These are phyloP conservation scores for Candida mesenterica DNA, from an alignment of 1,139 yeast species.

Conservation along the genomic window DNA sequence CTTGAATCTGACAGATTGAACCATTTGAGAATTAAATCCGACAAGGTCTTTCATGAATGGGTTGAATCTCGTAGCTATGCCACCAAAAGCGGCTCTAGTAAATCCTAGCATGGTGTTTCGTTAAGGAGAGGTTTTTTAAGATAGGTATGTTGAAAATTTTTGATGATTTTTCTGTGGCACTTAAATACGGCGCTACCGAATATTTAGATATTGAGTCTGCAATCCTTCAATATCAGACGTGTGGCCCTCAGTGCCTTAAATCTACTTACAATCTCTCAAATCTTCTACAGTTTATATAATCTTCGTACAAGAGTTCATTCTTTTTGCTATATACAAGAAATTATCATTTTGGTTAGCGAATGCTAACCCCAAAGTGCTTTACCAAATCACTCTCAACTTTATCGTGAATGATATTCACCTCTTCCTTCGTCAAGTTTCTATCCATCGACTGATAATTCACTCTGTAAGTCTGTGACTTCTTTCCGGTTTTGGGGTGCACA, in stretches of 20 bases:
- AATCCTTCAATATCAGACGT: too few relatives aligned
- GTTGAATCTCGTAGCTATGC: conserved; percentile 1
- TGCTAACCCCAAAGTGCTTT: conserved; percentile 53
- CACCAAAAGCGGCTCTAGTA: conserved; percentile 10
- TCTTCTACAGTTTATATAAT: too few relatives aligned
- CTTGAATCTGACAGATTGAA: conserved; percentile 45
- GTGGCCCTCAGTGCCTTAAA: too few relatives aligned
- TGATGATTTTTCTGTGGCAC: background rate
- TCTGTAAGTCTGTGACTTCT: conserved; percentile 80
- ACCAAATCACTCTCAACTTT: conserved; percentile 57
- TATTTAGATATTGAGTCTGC: too few relatives aligned
- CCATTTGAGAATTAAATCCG: background rate
- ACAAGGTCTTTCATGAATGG: background rate
- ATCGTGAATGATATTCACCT: conserved; percentile 69
- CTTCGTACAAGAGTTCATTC: too few relatives aligned
- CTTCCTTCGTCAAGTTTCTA: conserved; percentile 78
- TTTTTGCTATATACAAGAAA: too few relatives aligned
- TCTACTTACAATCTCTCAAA: too few relatives aligned
- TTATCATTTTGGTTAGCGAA: conserved; percentile 39
- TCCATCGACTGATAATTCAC: conserved; percentile 96
- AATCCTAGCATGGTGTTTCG: conserved; percentile 10
- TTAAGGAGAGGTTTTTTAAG: background rate
- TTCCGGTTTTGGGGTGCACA: conserved; percentile 77
- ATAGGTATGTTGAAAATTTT: background rate
- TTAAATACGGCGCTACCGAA: background rate